Percentiles rank a stretch among this genome's conserved stretches.
phyloP scores from a whole-genome alignment of 2,329 filamentous ascomycete genomes.

The Aspergillus fischeri region DNA sequence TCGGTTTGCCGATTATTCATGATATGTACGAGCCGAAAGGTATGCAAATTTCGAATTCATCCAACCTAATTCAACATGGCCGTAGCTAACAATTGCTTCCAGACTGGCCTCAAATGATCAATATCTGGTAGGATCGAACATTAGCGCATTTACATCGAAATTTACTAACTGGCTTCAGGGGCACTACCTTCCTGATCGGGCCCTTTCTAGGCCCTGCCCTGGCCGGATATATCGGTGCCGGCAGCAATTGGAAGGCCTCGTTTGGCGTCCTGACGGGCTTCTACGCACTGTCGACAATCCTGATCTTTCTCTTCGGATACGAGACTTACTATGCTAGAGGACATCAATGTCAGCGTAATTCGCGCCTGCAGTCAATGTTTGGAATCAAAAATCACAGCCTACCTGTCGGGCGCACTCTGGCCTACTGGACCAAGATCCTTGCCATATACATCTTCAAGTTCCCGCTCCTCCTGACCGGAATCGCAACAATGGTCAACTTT shows the following conservation, averaged over 20 bases:
- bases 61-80: too few relatives aligned
- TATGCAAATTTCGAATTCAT: background rate
- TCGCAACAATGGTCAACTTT: constrained; percentile 34
- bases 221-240: constrained; percentile 35
- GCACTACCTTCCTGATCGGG: constrained; percentile 35
- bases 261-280: constrained; percentile 34
- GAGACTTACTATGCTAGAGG: constrained; percentile 30
- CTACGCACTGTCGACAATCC: constrained; percentile 32
- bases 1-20: constrained; percentile 38
- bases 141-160: background rate
- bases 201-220: constrained; percentile 36
- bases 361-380: constrained; percentile 24
- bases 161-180: constrained; percentile 15
- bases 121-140: constrained; percentile 28
- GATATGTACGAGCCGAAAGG: constrained; percentile 33
- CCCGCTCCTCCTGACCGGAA: constrained; percentile 26
- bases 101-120: constrained; percentile 38
- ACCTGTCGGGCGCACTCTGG: constrained; percentile 22
- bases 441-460: constrained; percentile 28
- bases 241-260: constrained; percentile 28
- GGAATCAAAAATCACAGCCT: constrained; percentile 29
- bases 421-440: constrained; percentile 20
- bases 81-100: background rate
- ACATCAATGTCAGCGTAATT: constrained; percentile 7
- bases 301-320: constrained; percentile 31